Conservation (phyloP, 805 yeast species). For the Ogataea dorogensis region DNA sequence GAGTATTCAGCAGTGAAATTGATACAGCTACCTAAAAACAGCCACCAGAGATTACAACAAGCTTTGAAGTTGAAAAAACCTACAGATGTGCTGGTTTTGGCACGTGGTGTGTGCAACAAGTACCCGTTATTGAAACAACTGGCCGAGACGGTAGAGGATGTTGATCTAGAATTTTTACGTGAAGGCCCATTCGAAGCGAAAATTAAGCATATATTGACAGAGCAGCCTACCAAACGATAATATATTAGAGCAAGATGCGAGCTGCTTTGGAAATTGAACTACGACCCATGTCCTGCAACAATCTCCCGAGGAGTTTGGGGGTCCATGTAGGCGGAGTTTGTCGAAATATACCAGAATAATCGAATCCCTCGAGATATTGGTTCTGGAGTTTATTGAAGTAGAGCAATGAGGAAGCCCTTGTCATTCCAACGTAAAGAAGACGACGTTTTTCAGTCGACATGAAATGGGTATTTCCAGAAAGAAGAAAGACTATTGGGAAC, state of each 20-base stretch:
- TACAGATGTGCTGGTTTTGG: slow-evolving; percentile 22
- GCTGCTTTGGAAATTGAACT: slow-evolving; percentile 1
- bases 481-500: slow-evolving; percentile 63
- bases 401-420: slow-evolving; percentile 54
- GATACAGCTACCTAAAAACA: slow-evolving; percentile 56
- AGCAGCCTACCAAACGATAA: slow-evolving; percentile 40
- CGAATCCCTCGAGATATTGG: slow-evolving; percentile 24
- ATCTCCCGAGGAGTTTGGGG: not conserved
- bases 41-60: slow-evolving; percentile 21
- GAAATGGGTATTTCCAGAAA: slow-evolving; percentile 26
- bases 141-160: slow-evolving; percentile 23
- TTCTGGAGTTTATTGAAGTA: slow-evolving; percentile 34
- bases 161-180: slow-evolving; percentile 26
- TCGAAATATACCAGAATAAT: slow-evolving; percentile 9
- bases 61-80: slow-evolving; percentile 16
- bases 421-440: slow-evolving; percentile 61
- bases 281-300: slow-evolving; percentile 5
- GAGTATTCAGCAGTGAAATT: slow-evolving; percentile 54
- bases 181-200: slow-evolving; percentile 25
- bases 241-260: slow-evolving; percentile 3
- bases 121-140: slow-evolving; percentile 16
- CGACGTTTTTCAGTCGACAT: slow-evolving; percentile 36
- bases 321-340: slow-evolving; percentile 5
- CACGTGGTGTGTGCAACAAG: slow-evolving; percentile 14
- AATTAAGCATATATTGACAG: slow-evolving; percentile 44